Base-by-base conservation (phyloP, 495 filamentous ascomycete species). In the Alectoria sarmentosa region DNA sequence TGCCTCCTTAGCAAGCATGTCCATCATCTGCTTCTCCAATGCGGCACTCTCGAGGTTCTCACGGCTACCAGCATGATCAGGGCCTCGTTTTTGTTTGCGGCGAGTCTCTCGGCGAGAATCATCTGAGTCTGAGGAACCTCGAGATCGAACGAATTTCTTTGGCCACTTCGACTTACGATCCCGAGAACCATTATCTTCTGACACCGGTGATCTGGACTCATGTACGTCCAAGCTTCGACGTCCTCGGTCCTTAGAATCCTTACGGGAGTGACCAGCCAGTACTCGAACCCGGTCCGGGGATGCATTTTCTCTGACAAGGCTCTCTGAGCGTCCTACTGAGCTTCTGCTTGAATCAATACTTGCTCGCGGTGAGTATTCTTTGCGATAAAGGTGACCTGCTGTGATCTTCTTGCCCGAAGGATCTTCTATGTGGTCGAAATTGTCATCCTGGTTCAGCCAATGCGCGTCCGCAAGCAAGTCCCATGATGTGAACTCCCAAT, bases 391-490 rank as follows among this genome's bases (percentile, higher is more conserved):
- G 5, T 61, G 19, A 48, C n/a, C 30, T 55, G 54, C 10, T 3
- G 69, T 92, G 9, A 96, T 80, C 52, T 82, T 84, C 15, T 83
- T 79, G 60, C 90, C 90, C 68, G 87, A 77, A 30, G 81, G 83
- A 73, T 92, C 87, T 66, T 93, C 87, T 32, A 95, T 84, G 15
- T 88, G 78, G 57, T 76, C 81, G 70, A 90, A 91, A 71, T 96
- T 89, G 59, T 83, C 76, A 30, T 79, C 83, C 64, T 90, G 86
- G 72, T 95, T 88, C 52, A 91, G 77, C 92, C 92, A 97, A 65
- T 88, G 87, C 15, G 86, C 79, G 75, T 97, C 92, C 2, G 91
- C 90, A 28, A 97, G 76, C 69, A 95, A 82, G 67, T 96, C 92
- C 55, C 86, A 85, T 0, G 91, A 88, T 48, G 84, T 82, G 14